phyloP scores from a whole-genome alignment of 1,284 basidiomycete genomes.

The Xerocomus subilludens region DNA sequence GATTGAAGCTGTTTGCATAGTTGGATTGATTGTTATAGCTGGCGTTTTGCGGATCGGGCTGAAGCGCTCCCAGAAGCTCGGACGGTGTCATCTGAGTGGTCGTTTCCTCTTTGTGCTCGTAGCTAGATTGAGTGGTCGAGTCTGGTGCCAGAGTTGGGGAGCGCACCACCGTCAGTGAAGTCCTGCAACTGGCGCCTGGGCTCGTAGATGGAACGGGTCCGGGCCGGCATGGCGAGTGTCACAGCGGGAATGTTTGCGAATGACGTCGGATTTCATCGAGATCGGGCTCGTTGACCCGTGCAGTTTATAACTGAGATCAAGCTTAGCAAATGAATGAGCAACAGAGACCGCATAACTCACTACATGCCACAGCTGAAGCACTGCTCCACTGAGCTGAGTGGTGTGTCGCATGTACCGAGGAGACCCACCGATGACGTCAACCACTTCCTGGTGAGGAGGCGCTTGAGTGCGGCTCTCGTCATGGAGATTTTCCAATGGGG shows the following conservation, averaged over 20 bases:
- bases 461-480: slow-evolving; percentile 68
- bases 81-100: slow-evolving; percentile 63
- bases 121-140: slow-evolving; percentile 65
- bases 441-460: slow-evolving; percentile 64
- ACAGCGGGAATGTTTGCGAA: slow-evolving; percentile 82
- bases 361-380: slow-evolving; percentile 61
- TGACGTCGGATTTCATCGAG: slow-evolving; percentile 87
- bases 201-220: slow-evolving; percentile 67
- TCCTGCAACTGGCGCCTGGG: slow-evolving; percentile 75
- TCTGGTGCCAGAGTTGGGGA: slow-evolving; percentile 75
- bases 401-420: slow-evolving; percentile 43
- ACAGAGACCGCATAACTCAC: slow-evolving; percentile 55
- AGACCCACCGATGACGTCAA: slow-evolving; percentile 65
- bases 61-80: slow-evolving; percentile 74
- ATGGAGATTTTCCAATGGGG: too few species aligned
- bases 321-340: slow-evolving; percentile 25
- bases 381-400: slow-evolving; percentile 46
- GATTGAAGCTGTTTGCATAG: slow-evolving; percentile 48
- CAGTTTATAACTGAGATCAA: slow-evolving; percentile 71
- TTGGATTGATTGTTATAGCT: slow-evolving; percentile 50
- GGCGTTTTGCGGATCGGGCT: slow-evolving; percentile 54
- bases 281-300: slow-evolving; percentile 84
- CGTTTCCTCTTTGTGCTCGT: slow-evolving; percentile 57
- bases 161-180: slow-evolving; percentile 69
- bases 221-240: slow-evolving; percentile 69